Percentiles rank a stretch among this genome's conserved stretches.
Conservation (phyloP, 345 rosid species). For the Populus davidiana region DNA sequence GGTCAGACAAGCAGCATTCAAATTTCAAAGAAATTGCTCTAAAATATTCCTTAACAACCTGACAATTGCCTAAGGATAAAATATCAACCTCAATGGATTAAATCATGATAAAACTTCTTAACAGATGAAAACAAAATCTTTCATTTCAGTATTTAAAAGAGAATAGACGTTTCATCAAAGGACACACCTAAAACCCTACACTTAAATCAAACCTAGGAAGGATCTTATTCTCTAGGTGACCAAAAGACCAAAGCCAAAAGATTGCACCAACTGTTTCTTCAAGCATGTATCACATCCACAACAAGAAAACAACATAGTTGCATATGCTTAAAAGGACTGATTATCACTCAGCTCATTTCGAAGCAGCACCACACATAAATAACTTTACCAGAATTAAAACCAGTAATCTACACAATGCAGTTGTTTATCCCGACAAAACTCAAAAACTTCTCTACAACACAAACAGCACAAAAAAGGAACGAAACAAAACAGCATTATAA, state of each 20-base stretch:
- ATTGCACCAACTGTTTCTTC: slow-evolving; percentile 3
- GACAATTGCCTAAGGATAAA: no score
- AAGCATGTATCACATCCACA: slow-evolving; percentile 9
- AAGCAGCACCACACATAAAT: neutral
- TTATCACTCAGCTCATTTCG: slow-evolving; percentile 1
- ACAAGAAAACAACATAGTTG: neutral
- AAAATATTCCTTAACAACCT: no score
- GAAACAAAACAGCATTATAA: neutral
- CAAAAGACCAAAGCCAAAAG: neutral
- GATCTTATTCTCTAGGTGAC: neutral
- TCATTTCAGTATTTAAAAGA: no score
- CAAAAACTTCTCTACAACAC: neutral
- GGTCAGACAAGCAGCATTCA: no score
- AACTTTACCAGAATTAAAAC: slow-evolving; percentile 21
- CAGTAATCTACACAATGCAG: slow-evolving; percentile 18
- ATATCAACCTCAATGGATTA: no score
- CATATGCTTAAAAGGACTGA: no score
- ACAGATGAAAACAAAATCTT: no score
- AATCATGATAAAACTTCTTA: no score
- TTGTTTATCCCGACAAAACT: neutral
- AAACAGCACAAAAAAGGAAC: neutral
- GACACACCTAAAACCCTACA: no score
- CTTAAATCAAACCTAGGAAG: neutral
- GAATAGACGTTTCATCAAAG: no score
- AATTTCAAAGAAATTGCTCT: no score